Base-by-base conservation (phyloP, 768 basidiomycete species). In the Serendipita vermifera region DNA sequence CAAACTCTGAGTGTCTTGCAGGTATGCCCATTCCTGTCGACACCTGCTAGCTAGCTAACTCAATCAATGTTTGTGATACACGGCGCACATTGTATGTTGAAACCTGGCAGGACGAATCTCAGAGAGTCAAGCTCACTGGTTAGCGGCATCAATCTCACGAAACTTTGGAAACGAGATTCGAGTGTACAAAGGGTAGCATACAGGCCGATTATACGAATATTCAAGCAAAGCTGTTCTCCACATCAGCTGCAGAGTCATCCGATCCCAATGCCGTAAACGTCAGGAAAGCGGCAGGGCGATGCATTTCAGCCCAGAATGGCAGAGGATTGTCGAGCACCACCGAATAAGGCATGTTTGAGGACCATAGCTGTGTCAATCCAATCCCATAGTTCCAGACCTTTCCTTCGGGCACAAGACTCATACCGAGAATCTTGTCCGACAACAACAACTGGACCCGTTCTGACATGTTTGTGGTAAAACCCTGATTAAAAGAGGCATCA, bases 401-500 rank as follows among this genome's bases (percentile, higher is more conserved):
- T 61, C 94, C 96, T 68, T 87, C 92, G 1, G 88, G 92, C 15
- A 94, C 90, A 5, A 98, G 73, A 0, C 91, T 94, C 82, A 93
- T 92, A 22, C 93, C 96, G 14, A 98, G 77, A 61, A 99, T 83
- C 60, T 94, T 86, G 66, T 99, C 96, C 15, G 93, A 97, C 22
- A 98, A 73, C 57, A 98, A 74, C 31, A 98, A 75, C 68, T 77
- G 72, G 27, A 96, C 91, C 22, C 91, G 83, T 67, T 94, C 93
- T 1, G 91, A 94, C 94, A 97, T 97, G 62, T 87, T 88, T n/a
- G 92, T 89, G 69, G 94, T 98, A 75, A 94, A 99, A 38, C 94
- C 91, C 73, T 82, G 63, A 35, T 66, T 60, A 48, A 57, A 43
- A 29, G 61, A 59, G 54, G 59, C 54, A 56, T 33, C 33, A 41